Evolutionary conservation across 2,329 filamentous ascomycete genomes (phyloP).

Genomic region (Cordyceps tenuipes): DNA sequence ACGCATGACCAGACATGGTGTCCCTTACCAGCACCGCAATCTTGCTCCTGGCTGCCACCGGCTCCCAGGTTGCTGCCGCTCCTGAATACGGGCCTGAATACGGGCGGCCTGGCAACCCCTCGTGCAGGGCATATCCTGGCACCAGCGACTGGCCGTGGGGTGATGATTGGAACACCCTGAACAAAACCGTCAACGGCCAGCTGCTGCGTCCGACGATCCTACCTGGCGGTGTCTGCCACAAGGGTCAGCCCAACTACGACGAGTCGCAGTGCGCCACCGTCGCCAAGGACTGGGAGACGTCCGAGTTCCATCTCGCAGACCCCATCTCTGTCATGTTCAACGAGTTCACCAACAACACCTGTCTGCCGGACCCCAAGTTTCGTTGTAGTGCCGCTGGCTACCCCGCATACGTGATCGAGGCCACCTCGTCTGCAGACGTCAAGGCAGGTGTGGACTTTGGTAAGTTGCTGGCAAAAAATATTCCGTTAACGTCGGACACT

Average conservation of each 20-base stretch:
- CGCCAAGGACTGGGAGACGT: conserved; percentile 19
- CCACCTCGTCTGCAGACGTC: conserved; percentile 25
- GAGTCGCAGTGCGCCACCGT: conserved; percentile 20
- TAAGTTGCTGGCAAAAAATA: conserved; percentile 14
- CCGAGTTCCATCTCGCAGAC: conserved; percentile 21
- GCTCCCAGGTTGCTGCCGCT: background rate
- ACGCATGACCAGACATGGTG: background rate
- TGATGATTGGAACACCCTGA: conserved; percentile 1
- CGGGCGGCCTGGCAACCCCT: background rate
- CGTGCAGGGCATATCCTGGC: conserved; percentile 7
- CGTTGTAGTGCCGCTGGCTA: conserved; percentile 28
- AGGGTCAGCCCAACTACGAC: conserved; percentile 19
- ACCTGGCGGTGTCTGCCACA: conserved; percentile 25
- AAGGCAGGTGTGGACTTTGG: conserved; percentile 34
- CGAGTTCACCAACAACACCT: conserved; percentile 42
- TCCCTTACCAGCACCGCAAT: background rate
- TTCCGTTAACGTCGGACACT: background rate
- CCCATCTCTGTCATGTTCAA: conserved; percentile 28
- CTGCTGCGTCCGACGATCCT: background rate
- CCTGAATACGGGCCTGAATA: background rate
- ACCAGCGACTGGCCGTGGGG: background rate
- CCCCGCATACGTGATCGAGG: conserved; percentile 29
- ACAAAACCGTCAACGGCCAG: conserved; percentile 1
- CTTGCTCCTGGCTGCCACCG: background rate
- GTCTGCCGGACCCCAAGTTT: conserved; percentile 31